phyloP scores from a whole-genome alignment of 1,284 basidiomycete species.

The Rhodotorula sp. region DNA sequence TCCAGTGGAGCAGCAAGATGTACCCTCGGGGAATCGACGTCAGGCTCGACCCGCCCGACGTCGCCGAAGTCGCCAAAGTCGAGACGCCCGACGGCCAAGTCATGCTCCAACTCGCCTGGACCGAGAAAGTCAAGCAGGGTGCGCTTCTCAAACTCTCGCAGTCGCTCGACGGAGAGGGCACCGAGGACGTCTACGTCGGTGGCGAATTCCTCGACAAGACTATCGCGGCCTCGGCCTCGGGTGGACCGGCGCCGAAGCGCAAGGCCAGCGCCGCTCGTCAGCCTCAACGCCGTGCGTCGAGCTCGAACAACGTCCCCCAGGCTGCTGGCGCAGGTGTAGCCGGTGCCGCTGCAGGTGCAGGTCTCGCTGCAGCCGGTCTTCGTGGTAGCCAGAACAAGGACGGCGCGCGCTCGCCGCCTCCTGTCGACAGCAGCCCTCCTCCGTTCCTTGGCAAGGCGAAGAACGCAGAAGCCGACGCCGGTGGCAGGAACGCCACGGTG shows the following conservation, averaged over 20 bases:
- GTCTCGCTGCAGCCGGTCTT: neutral
- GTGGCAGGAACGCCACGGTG: too few relatives aligned
- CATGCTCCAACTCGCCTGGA: conserved; percentile 34
- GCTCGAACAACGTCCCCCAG: neutral
- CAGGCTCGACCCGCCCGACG: conserved; percentile 14
- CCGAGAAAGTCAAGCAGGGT: conserved; percentile 22
- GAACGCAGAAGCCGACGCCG: neutral
- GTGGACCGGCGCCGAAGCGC: conserved; percentile 5
- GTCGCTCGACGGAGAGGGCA: conserved; percentile 19
- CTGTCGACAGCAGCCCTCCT: neutral
- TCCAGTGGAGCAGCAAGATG: conserved; percentile 39
- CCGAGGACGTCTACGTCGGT: conserved; percentile 35
- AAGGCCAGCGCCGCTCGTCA: neutral
- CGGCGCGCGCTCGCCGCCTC: neutral
- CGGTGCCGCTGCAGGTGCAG: neutral
- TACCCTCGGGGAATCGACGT: conserved; percentile 32
- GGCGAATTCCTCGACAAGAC: conserved; percentile 33
- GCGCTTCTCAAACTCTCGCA: conserved; percentile 13
- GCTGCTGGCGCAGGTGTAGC: neutral
- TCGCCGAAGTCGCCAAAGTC: conserved; percentile 27
- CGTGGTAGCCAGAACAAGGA: neutral
- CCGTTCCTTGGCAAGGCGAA: neutral
- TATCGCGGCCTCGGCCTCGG: conserved; percentile 18
- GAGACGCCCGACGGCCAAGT: conserved; percentile 28
- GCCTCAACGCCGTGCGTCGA: neutral